phyloP scores from a whole-genome alignment of 257 asterid genomes.

The Coffea canephora region DNA sequence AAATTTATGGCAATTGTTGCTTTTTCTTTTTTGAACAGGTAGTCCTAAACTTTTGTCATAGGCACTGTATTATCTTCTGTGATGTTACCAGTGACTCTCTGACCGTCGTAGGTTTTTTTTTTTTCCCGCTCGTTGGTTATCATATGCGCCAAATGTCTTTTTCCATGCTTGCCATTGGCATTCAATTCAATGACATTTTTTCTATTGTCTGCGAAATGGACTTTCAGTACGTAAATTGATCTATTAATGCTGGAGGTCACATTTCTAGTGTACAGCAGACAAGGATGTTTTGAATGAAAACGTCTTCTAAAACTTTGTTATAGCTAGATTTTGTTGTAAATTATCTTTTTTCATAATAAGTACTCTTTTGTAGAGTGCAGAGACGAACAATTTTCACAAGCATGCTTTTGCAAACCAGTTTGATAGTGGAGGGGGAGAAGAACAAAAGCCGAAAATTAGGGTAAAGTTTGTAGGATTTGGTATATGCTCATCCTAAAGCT shows the following conservation, averaged over 20 bases:
- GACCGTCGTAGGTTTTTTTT: not conserved
- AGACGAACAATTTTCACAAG: not conserved
- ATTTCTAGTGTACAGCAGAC: not conserved
- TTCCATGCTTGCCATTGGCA: not conserved
- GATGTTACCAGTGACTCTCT: too few relatives aligned
- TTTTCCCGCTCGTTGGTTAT: not conserved
- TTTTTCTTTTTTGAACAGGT: not conserved
- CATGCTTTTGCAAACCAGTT: not conserved
- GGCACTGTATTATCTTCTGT: not conserved
- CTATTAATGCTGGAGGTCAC: too few relatives aligned
- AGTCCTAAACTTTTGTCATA: too few relatives aligned
- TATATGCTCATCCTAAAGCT: not conserved
- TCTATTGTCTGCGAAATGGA: not conserved
- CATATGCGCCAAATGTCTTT: not conserved
- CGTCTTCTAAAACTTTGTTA: not conserved
- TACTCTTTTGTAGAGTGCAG: not conserved
- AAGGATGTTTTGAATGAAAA: not conserved
- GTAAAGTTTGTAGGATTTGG: not conserved
- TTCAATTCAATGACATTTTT: not conserved
- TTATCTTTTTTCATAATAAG: not conserved
- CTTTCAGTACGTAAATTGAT: not conserved
- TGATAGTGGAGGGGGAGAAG: not conserved
- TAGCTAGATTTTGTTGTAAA: not conserved
- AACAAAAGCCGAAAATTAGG: not conserved
- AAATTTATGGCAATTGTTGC: not conserved